phyloP scores from a whole-genome alignment of 306 rosid genomes.

The Cicer pinnatifidum region DNA sequence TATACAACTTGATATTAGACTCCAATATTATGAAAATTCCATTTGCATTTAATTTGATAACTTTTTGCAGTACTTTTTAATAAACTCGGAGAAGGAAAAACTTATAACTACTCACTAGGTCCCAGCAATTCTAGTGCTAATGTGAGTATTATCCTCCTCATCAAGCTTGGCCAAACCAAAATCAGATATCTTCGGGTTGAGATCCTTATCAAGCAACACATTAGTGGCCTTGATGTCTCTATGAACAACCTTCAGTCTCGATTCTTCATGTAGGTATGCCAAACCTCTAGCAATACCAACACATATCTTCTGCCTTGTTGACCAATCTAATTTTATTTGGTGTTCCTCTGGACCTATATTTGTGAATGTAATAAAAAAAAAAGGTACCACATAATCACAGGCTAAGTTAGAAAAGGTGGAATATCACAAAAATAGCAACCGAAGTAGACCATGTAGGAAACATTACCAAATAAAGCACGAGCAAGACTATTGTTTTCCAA shows the following conservation, averaged over 20 bases:
- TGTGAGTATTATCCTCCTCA: constrained; percentile 47
- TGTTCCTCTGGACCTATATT: constrained; percentile 30
- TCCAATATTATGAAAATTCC: neutral
- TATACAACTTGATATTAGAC: neutral
- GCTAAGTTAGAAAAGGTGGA: neutral
- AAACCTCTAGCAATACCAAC: constrained; percentile 63
- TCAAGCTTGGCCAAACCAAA: constrained; percentile 68
- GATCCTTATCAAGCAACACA: constrained; percentile 41
- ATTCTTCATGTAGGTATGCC: constrained; percentile 68
- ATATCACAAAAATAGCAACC: neutral
- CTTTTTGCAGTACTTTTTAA: neutral
- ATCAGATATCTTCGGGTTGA: constrained; percentile 60
- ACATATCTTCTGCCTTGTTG: constrained; percentile 59
- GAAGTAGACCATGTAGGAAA: neutral
- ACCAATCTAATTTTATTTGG: constrained; percentile 50
- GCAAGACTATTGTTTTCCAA: constrained; percentile 64
- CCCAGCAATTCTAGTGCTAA: constrained; percentile 61
- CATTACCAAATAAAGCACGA: constrained; percentile 53
- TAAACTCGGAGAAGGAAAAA: neutral
- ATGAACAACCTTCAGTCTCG: constrained; percentile 64
- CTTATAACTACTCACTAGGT: constrained; percentile 36
- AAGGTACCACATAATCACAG: neutral
- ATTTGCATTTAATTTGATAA: constrained; percentile 5
- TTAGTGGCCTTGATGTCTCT: constrained; percentile 70
- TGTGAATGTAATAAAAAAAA: neutral